A percentile compares a stretch with the other conserved stretches of the same genome.
Evolutionary conservation across 2,329 filamentous ascomycete genomes (phyloP).

Genomic region (Scedosporium apiospermum): DNA sequence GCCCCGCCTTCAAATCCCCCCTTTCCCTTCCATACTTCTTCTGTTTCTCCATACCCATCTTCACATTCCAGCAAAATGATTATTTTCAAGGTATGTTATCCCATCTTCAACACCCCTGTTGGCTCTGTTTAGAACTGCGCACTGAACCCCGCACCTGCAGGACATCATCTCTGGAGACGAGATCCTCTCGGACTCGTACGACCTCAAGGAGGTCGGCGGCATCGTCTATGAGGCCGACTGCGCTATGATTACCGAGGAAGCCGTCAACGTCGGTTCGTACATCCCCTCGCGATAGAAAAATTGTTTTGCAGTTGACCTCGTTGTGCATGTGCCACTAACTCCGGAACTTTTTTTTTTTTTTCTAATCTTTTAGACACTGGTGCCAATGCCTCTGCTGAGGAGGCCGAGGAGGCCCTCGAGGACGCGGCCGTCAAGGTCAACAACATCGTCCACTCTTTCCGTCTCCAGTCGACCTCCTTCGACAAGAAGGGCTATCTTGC

Average conservation of each 20-base stretch:
- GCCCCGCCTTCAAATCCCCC: slow-evolving; percentile 8
- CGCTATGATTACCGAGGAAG: slow-evolving; percentile 74
- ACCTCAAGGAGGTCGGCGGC: slow-evolving; percentile 70
- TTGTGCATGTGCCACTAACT: neutral
- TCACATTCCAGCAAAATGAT: slow-evolving; percentile 52
- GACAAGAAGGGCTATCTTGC: slow-evolving; percentile 80
- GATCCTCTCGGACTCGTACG: slow-evolving; percentile 92
- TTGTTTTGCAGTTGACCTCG: neutral
- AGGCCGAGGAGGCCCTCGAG: slow-evolving; percentile 65
- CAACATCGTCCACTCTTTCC: slow-evolving; percentile 90
- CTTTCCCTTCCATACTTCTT: slow-evolving; percentile 10
- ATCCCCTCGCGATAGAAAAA: slow-evolving; percentile 1
- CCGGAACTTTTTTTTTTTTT: neutral
- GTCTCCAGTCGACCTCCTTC: slow-evolving; percentile 66
- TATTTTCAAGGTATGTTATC: slow-evolving; percentile 55
- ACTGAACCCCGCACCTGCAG: slow-evolving; percentile 38
- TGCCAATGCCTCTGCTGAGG: slow-evolving; percentile 95
- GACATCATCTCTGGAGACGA: slow-evolving; percentile 86
- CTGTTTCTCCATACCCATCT: neutral
- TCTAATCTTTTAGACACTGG: slow-evolving; percentile 56
- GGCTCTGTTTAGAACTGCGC: slow-evolving; percentile 1
- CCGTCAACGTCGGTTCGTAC: slow-evolving; percentile 60
- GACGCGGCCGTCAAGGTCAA: slow-evolving; percentile 68
- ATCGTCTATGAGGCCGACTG: slow-evolving; percentile 87
- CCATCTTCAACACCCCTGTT: slow-evolving; percentile 9